Conservation (phyloP, 495 filamentous ascomycete species). For the Daldinia vernicosa region DNA sequence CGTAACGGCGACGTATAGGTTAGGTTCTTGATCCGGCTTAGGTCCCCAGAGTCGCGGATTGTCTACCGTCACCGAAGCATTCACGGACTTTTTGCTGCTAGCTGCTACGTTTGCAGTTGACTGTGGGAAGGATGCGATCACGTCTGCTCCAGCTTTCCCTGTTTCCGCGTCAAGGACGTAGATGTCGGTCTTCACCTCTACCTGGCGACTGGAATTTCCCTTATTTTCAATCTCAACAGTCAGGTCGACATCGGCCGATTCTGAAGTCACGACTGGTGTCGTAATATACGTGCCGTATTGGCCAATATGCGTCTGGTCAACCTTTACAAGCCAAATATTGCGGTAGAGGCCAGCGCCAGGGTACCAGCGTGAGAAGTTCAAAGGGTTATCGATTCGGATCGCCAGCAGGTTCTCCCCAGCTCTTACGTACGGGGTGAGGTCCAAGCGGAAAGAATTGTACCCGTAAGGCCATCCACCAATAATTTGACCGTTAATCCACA, state of each 20-base stretch:
- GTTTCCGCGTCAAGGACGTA: constrained; percentile 38
- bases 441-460: constrained; percentile 59
- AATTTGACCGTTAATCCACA: constrained; percentile 60
- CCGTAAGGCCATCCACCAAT: constrained; percentile 62
- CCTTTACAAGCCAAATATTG: constrained; percentile 60
- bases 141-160: constrained; percentile 25
- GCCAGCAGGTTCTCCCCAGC: constrained; percentile 54
- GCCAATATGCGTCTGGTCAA: constrained; percentile 52
- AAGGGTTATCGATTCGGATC: constrained; percentile 58
- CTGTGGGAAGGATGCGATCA: constrained; percentile 41
- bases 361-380: constrained; percentile 59
- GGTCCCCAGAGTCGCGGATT: constrained; percentile 60
- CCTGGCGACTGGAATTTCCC: constrained; percentile 31
- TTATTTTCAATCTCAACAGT: constrained; percentile 54
- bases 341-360: constrained; percentile 62
- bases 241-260: constrained; percentile 52
- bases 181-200: constrained; percentile 46
- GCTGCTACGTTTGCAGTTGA: constrained; percentile 39
- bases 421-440: constrained; percentile 56
- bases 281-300: constrained; percentile 58
- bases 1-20: constrained; percentile 58
- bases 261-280: constrained; percentile 48
- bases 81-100: constrained; percentile 47
- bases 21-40: constrained; percentile 53
- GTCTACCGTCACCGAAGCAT: constrained; percentile 44